These are phyloP conservation scores for Aspergillus arachidicola DNA, from an alignment of 2,329 filamentous ascomycete genomes.

Conservation along the genomic window DNA sequence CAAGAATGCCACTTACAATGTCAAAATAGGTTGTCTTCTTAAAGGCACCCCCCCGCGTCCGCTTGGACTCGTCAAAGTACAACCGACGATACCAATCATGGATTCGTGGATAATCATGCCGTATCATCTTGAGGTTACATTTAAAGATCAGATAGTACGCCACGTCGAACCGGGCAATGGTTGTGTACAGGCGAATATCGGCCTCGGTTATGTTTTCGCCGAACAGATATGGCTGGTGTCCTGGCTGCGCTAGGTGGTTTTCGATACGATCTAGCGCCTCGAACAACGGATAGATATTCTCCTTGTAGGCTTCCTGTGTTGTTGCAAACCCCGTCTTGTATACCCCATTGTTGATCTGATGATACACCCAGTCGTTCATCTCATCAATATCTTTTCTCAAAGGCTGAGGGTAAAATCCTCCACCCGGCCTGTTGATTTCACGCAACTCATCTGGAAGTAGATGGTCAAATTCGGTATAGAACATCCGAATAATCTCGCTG, in stretches of 20 bases:
- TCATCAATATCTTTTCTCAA: constrained; percentile 69
- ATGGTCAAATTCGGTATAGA: constrained; percentile 74
- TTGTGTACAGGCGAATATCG: constrained; percentile 72
- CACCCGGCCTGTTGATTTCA: constrained; percentile 52
- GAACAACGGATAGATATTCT: constrained; percentile 70
- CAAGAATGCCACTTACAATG: constrained; percentile 29
- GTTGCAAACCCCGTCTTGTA: constrained; percentile 73
- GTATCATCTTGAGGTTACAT: constrained; percentile 66
- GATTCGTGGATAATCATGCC: constrained; percentile 59
- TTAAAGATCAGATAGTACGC: constrained; percentile 84
- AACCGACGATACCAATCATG: constrained; percentile 50
- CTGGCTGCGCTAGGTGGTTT: constrained; percentile 58
- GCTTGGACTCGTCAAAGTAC: constrained; percentile 50
- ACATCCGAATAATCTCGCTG: constrained; percentile 83
- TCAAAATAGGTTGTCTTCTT: constrained; percentile 49
- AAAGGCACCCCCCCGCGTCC: constrained; percentile 45
- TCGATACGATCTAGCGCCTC: constrained; percentile 73
- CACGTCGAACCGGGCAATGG: constrained; percentile 67
- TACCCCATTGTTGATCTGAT: constrained; percentile 57
- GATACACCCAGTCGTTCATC: constrained; percentile 76
- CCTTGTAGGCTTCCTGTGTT: constrained; percentile 75
- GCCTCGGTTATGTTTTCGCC: constrained; percentile 75
- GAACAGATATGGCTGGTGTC: constrained; percentile 68
- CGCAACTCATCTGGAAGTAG: constrained; percentile 61
- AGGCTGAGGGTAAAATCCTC: constrained; percentile 67